Conservation (phyloP, 2,329 filamentous ascomycete species). For the Aureobasidium sp. region DNA sequence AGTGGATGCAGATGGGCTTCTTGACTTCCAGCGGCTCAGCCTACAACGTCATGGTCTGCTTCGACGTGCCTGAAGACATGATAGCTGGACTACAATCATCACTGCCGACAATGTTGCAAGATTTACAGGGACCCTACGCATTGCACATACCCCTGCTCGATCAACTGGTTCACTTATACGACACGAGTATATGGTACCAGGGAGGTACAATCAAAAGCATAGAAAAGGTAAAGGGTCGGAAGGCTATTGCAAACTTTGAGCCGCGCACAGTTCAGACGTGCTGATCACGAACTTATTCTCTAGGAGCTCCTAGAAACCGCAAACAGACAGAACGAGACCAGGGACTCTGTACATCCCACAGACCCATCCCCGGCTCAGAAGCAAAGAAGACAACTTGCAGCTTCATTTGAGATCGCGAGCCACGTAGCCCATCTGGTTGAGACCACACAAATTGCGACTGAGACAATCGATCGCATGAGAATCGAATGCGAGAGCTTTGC, state of each 20-base stretch:
- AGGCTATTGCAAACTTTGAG: too few relatives aligned
- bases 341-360: not conserved
- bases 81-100: not conserved
- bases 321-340: not conserved
- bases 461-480: not conserved
- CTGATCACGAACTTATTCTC: not conserved
- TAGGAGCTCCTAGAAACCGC: not conserved
- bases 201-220: not conserved
- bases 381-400: not conserved
- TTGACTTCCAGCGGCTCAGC: not conserved
- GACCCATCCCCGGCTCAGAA: not conserved
- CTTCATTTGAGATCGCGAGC: not conserved
- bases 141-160: not conserved
- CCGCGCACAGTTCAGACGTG: too few relatives aligned
- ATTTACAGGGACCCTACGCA: not conserved
- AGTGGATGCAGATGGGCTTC: not conserved
- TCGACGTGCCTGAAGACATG: not conserved
- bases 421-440: not conserved
- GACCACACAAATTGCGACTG: not conserved
- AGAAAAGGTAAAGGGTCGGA: not conserved
- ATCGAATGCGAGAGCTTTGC: not conserved
- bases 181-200: not conserved
- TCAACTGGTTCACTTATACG: not conserved
- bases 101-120: not conserved
- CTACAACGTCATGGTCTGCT: not conserved